Base-by-base conservation (phyloP, 2,329 filamentous ascomycete species). In the Aspergillus aculeatinus region DNA sequence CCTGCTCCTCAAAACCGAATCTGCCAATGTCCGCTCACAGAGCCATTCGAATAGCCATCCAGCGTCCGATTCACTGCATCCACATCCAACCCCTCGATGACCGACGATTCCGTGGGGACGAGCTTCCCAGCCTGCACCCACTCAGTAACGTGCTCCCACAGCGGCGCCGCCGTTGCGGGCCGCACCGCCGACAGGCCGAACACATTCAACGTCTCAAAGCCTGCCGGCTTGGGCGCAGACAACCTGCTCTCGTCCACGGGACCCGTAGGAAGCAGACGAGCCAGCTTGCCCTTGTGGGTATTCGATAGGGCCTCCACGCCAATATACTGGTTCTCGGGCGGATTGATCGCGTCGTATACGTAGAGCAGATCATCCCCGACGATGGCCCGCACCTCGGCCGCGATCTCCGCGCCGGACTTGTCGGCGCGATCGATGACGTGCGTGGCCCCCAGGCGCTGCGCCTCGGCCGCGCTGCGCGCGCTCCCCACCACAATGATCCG, bases 361-460 rank as follows among this genome's bases (percentile, higher is more conserved):
- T 79, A 78, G 4, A 76, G 10, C 4, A 79, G 64, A 7, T 78
- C 75, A 60, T 79, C 77, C 2, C 74, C 74, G 1, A 77, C 75
- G 9, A 78, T 63, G 2, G 62, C 68, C 1, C 71, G 70, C 56
- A 80, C 73, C n/a, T 71, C 66, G 0, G 57, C 60, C 0, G 68
- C 62, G 2, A 79, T 65, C 3, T 70, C 68, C 4, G 16, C 16
- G n/a, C 55, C 48, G 19, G 61, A 71, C 5, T 44, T 44, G 12
- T 16, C 16, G 55, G 79, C 72, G 5, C 79, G 76, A 55, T 78
- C 74, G 21, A 81, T 62, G 4, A 80, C 67, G 63, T 79, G 71
- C 1, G 77, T 80, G 1, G 79, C 79, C 1, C 79, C 78, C 19
- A 67, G 70, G 10, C 39, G 57, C 48, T 68, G 72, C 31, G 80